Base-by-base conservation (phyloP, 257 asterid genomes). In the Knoxia roxburghii region DNA sequence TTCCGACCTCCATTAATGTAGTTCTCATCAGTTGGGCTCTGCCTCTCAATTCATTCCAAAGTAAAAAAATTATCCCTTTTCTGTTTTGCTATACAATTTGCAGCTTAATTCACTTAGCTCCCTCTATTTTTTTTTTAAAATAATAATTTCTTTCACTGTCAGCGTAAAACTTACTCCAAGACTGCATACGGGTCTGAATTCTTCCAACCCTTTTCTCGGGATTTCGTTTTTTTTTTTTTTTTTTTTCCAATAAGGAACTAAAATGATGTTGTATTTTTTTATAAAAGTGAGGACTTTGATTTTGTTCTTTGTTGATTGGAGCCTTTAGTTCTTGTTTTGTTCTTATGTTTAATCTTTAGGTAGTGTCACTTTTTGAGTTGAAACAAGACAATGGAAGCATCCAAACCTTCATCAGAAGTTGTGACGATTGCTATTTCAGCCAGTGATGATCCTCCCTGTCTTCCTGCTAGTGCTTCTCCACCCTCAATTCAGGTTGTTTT, bases 361-460 rank as follows among this genome's bases (percentile, higher is more conserved):
- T 66, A n/a, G n/a, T 60, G 55, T 8, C 51, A 3, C 9, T 68
- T 66, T 71, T 11, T 46, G 12, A 54, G 48, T 21, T 58, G 18
- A 33, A 26, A 37, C 17, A 3, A 49, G 67, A 24, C 37, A 66
- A 78, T 74, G 83, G 80, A 75, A 7, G 18, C 57, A 50, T 35
- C 76, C 20, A 45, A 15, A 57, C 14, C 41, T 29, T 62, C 41
- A 61, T 63, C 75, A 53, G 76, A 65, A 45, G 63, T 48, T 39
- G 41, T 61, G 56, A 26, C 66, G n/a, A 45, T 37, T 51, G 39
- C 66, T 63, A 68, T 60, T 72, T 72, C 78, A 35, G 73, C 48
- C 9, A 43, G 69, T 72, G 64, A 53, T 58, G 54, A 13, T 66
- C 18, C 64, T 30, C 50, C 17, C 45, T 18, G 60, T 26, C 60